Evolutionary conservation across 1,284 basidiomycete genomes (phyloP).

Genomic region (Naganishia albida): DNA sequence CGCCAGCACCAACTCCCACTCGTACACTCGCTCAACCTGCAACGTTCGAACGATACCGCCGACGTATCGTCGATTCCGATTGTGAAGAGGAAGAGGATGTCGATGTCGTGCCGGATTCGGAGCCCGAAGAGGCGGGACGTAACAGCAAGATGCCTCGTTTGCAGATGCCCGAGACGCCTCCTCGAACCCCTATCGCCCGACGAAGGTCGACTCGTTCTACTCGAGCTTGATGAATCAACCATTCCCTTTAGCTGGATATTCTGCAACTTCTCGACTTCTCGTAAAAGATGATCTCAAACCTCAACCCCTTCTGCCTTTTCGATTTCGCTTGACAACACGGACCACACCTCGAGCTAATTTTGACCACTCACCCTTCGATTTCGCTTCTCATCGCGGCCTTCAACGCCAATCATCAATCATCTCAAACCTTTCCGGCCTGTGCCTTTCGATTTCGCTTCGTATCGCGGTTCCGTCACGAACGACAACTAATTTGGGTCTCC

Average conservation of each 20-base stretch:
- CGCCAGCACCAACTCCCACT: background rate
- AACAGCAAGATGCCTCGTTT: background rate
- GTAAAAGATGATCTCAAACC: background rate
- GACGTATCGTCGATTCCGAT: conserved; percentile 22
- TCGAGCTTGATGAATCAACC: background rate
- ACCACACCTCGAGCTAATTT: background rate
- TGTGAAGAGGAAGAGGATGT: conserved; percentile 11
- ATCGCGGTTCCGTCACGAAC: no score
- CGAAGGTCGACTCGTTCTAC: background rate
- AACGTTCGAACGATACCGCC: background rate
- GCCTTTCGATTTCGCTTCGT: no score
- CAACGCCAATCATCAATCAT: background rate
- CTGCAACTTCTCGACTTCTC: background rate
- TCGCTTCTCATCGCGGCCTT: conserved; percentile 6
- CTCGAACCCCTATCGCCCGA: background rate
- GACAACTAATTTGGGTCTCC: no score
- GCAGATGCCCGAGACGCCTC: conserved; percentile 4
- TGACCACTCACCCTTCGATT: conserved; percentile 13
- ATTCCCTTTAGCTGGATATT: background rate
- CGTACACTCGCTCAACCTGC: background rate
- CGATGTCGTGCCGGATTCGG: conserved; percentile 15
- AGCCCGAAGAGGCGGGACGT: conserved; percentile 2
- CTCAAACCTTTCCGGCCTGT: no score
- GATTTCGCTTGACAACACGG: conserved; percentile 5
- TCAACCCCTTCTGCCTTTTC: background rate